Evolutionary conservation across 352 stramenopile genomes (phyloP).

Genomic region (Poterioochromonas sp.): DNA sequence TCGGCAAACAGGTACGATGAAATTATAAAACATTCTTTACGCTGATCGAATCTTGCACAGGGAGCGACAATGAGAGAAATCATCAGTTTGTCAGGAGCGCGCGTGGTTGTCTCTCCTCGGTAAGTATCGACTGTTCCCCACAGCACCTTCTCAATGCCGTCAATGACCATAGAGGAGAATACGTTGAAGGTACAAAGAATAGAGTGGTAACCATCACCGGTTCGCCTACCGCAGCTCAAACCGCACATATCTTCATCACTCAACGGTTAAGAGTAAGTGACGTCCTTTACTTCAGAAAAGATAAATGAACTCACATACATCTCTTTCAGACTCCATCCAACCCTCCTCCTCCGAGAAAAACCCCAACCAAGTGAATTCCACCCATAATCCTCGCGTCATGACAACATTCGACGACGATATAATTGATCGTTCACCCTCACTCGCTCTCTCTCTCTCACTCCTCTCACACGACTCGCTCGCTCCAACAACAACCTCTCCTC

Average conservation of each 20-base stretch:
- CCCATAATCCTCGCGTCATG: no score
- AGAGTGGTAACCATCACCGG: slow-evolving; percentile 16
- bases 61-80: slow-evolving; percentile 19
- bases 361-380: no score
- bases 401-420: no score
- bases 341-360: no score
- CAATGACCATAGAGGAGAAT: neutral
- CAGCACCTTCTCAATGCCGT: neutral
- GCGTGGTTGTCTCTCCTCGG: neutral
- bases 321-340: no score
- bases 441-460: no score
- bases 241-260: slow-evolving; percentile 15
- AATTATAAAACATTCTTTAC: neutral
- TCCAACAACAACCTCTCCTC: no score
- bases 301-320: no score
- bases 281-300: no score
- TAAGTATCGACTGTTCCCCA: neutral
- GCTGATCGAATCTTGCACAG: neutral
- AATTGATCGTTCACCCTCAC: no score
- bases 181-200: neutral
- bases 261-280: neutral
- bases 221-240: neutral
- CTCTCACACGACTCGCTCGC: no score
- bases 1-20: neutral
- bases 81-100: neutral